These are phyloP conservation scores for Chaetomium globosum DNA, from an alignment of 2,329 filamentous ascomycete genomes.

Conservation along the genomic window DNA sequence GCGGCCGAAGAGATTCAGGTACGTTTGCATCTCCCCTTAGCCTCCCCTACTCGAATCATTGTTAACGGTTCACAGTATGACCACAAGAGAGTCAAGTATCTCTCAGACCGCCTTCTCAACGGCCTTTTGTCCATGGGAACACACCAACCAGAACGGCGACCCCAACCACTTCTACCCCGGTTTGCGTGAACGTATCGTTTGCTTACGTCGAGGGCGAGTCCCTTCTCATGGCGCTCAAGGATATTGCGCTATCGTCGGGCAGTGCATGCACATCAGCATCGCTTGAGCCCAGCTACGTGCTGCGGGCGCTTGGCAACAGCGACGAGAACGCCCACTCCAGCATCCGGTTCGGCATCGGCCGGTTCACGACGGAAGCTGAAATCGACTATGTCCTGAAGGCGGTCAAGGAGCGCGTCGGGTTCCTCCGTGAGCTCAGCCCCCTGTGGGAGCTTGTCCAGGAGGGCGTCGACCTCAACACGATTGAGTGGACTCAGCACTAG, in stretches of 20 bases:
- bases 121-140: slow-evolving; percentile 85
- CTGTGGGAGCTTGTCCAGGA: slow-evolving; percentile 98
- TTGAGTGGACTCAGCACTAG: slow-evolving; percentile 97
- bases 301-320: slow-evolving; percentile 90
- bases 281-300: slow-evolving; percentile 92
- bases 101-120: slow-evolving; percentile 81
- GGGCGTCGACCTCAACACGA: slow-evolving; percentile 90
- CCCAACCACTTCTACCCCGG: slow-evolving; percentile 84
- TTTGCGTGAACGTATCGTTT: slow-evolving; percentile 95
- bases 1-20: slow-evolving; percentile 88
- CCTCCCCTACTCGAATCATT: slow-evolving; percentile 1
- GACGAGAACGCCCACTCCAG: slow-evolving; percentile 98
- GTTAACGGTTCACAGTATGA: slow-evolving; percentile 71
- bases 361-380: slow-evolving; percentile 92
- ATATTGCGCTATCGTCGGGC: slow-evolving; percentile 94
- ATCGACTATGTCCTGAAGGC: slow-evolving; percentile 98
- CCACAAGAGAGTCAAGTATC: slow-evolving; percentile 74
- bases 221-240: slow-evolving; percentile 95
- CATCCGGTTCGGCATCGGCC: slow-evolving; percentile 95
- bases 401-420: slow-evolving; percentile 84
- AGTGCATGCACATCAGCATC: slow-evolving; percentile 97
- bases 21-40: slow-evolving; percentile 49
- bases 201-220: slow-evolving; percentile 98
- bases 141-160: slow-evolving; percentile 89
- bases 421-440: slow-evolving; percentile 91